phyloP scores from a whole-genome alignment of 306 rosid genomes.

The Aeschynomene evenia region DNA sequence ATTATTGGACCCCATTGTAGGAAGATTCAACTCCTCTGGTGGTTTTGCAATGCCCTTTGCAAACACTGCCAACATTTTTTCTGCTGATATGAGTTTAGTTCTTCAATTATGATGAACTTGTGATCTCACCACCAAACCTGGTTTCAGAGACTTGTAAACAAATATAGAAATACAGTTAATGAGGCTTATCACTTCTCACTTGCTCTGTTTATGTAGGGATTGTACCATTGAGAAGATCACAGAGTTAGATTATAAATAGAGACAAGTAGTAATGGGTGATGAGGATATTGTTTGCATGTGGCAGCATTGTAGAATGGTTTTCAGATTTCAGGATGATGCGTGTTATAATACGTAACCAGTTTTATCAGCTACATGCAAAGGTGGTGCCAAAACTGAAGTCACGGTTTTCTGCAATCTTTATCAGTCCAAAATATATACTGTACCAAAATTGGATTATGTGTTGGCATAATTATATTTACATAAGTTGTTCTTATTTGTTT shows the following conservation, averaged over 20 bases:
- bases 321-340: conserved; percentile 27
- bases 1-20: conserved; percentile 27
- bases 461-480: too few species aligned
- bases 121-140: background rate
- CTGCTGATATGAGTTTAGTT: background rate
- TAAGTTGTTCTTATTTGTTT: too few species aligned
- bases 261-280: conserved; percentile 14
- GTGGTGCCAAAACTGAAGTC: conserved; percentile 5
- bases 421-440: background rate
- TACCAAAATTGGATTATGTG: background rate
- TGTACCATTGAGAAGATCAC: background rate
- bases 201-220: background rate
- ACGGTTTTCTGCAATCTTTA: conserved; percentile 4
- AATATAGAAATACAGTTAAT: background rate
- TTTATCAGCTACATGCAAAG: conserved; percentile 19
- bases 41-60: conserved; percentile 52
- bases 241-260: background rate
- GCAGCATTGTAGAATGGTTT: conserved; percentile 27
- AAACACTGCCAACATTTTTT: conserved; percentile 55
- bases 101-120: background rate
- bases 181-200: background rate
- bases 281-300: conserved; percentile 31
- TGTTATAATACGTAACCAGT: conserved; percentile 22
- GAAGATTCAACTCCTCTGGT: conserved; percentile 54
- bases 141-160: background rate